Evolutionary conservation across 805 yeast species (phyloP), one percentile per base, ranked within the genome.

Genomic region (Ogataea trehalophila): DNA sequence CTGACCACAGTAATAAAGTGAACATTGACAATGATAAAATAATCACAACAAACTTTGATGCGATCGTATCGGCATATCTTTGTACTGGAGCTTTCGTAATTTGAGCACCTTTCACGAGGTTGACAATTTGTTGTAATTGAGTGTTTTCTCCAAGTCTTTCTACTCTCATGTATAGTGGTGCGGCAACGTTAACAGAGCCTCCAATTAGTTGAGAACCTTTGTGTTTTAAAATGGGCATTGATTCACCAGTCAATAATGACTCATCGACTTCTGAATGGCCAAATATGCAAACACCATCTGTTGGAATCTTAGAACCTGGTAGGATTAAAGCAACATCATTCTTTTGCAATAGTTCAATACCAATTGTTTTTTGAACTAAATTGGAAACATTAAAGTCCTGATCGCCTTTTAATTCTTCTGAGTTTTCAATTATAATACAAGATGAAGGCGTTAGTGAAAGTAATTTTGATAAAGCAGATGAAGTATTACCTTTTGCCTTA

Each of bases 401-500:
- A 15, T 38, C 39, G 7, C 35, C 34, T 8, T 31, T 44, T 11
- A 58, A 43, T 11, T 51, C 42, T 34, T 51, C 58, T 2, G 65
- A 59, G 39, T 79, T 75, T 35, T 74, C 76, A 8, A 87, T 69
- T 23, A 91, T 80, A 0, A 75, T 68, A 55, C 97, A 91, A 2
- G 75, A 72, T 1, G 87, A 75, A 1, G 99, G 97, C 0, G 95
- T 77, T 46, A 94, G 69, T 2, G 91, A 82, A 40, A 95, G 74
- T 39, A 94, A 73, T 54, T 82, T 80, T 0, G 97, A 85, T 37
- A 94, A 73, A 0, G 98, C 95, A 3, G 87, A 78, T 0, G 97
- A 87, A 0, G 98, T 94, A 49, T 87, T 88, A 4, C 98, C 96
- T 61, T 94, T 89, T 2, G 99, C 98, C 53, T 77, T 81, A 65